phyloP scores from a whole-genome alignment of 306 rosid genomes.

The Prunus dulcis region DNA sequence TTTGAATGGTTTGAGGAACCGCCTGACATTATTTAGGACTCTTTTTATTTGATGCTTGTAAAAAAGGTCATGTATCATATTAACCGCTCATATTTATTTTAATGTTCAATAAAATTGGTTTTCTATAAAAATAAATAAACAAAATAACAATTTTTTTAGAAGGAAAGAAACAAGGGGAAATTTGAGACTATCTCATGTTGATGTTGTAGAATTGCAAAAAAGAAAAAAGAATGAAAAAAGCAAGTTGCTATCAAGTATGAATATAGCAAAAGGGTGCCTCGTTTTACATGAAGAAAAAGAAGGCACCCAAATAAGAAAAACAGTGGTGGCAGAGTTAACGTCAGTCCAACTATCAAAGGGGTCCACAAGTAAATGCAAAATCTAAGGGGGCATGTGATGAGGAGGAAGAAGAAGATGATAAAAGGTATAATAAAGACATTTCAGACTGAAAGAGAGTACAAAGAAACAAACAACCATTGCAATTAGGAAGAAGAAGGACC shows the following conservation, averaged over 20 bases:
- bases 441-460: slow-evolving; percentile 22
- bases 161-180: not conserved
- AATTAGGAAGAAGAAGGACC: slow-evolving; percentile 34
- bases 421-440: slow-evolving; percentile 38
- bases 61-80: too few relatives aligned
- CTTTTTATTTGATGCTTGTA: too few relatives aligned
- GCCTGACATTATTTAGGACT: too few relatives aligned
- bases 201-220: not conserved
- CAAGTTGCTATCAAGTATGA: not conserved
- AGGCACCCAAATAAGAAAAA: slow-evolving; percentile 13
- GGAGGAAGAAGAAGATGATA: slow-evolving; percentile 40
- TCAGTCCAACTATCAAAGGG: slow-evolving; percentile 46
- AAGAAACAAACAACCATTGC: slow-evolving; percentile 30
- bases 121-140: not conserved
- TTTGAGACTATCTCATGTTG: not conserved
- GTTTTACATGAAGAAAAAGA: slow-evolving; percentile 7
- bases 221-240: not conserved
- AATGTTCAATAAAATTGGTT: too few relatives aligned
- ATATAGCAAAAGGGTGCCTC: not conserved
- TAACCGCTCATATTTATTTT: too few relatives aligned
- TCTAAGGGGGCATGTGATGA: slow-evolving; percentile 53
- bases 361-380: slow-evolving; percentile 71
- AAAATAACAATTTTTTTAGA: not conserved
- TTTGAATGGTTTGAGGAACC: too few relatives aligned
- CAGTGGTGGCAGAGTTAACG: slow-evolving; percentile 37